Conservation (phyloP, 306 rosid genomes). For the Cicer pinnatifidum region DNA sequence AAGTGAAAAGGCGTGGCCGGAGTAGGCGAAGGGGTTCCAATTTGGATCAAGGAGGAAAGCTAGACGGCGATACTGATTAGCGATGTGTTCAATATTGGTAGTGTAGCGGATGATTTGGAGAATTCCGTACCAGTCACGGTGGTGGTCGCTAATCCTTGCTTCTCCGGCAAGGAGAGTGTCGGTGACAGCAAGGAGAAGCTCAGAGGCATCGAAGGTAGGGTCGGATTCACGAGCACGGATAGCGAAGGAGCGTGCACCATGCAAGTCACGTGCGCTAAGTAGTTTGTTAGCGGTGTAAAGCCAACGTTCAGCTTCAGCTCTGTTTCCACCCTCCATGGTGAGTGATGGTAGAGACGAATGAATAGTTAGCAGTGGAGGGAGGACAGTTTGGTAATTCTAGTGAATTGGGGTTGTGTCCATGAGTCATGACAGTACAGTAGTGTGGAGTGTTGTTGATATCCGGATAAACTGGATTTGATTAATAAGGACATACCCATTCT, state of each 20-base stretch:
- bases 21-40: constrained; percentile 58
- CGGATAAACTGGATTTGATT: too few relatives aligned
- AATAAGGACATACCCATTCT: too few relatives aligned
- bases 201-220: constrained; percentile 70
- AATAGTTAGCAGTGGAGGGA: too few relatives aligned
- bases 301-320: constrained; percentile 90
- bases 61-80: constrained; percentile 76
- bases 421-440: too few relatives aligned
- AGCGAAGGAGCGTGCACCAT: constrained; percentile 79
- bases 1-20: constrained; percentile 72
- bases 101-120: constrained; percentile 69
- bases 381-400: too few relatives aligned
- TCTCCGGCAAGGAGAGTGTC: constrained; percentile 78
- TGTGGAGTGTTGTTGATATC: too few relatives aligned
- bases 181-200: constrained; percentile 70
- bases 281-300: constrained; percentile 79
- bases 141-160: constrained; percentile 64
- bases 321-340: constrained; percentile 48
- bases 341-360: too few relatives aligned
- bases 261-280: constrained; percentile 72
- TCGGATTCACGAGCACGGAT: constrained; percentile 86
- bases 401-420: too few relatives aligned
- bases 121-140: constrained; percentile 66
- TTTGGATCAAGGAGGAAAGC: constrained; percentile 72
- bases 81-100: constrained; percentile 68